Evolutionary conservation across 2,329 filamentous ascomycete species (phyloP).

Genomic region (Endocalyx cinctus): DNA sequence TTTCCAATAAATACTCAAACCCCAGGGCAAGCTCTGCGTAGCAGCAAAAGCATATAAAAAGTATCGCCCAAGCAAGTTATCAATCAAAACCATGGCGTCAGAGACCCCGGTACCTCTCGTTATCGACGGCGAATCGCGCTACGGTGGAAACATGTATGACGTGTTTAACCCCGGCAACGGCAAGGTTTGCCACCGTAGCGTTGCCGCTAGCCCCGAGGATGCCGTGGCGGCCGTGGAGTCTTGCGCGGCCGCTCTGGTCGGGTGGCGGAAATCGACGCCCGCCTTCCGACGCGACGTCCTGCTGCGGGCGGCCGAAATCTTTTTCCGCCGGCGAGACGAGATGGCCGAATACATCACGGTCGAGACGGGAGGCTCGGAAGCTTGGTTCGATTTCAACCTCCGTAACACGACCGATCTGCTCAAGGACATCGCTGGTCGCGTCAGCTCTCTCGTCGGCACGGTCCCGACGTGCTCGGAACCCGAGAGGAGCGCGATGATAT

Average conservation of each 20-base stretch:
- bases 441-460: conserved; percentile 30
- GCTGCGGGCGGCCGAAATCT: conserved; percentile 61
- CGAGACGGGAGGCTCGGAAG: conserved; percentile 38
- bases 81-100: no score
- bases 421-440: conserved; percentile 37
- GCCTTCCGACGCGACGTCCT: conserved; percentile 63
- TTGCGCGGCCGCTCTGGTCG: conserved; percentile 7
- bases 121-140: conserved; percentile 2
- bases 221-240: conserved; percentile 14
- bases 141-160: conserved; percentile 1
- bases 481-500: conserved; percentile 56
- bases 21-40: no score
- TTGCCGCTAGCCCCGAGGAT: conserved; percentile 3
- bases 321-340: conserved; percentile 57
- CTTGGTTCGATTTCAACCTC: conserved; percentile 41
- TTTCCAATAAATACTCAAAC: no score
- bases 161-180: conserved; percentile 4
- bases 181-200: conserved; percentile 1
- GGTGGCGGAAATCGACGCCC: conserved; percentile 37
- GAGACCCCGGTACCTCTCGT: conserved; percentile 4
- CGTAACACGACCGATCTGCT: conserved; percentile 31
- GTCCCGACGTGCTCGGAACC: conserved; percentile 35
- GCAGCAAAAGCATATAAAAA: no score
- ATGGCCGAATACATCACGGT: conserved; percentile 52
- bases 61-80: no score